Evolutionary conservation across 2,329 filamentous ascomycete genomes (phyloP).

Genomic region (Aspergillus pseudoviridinutans): DNA sequence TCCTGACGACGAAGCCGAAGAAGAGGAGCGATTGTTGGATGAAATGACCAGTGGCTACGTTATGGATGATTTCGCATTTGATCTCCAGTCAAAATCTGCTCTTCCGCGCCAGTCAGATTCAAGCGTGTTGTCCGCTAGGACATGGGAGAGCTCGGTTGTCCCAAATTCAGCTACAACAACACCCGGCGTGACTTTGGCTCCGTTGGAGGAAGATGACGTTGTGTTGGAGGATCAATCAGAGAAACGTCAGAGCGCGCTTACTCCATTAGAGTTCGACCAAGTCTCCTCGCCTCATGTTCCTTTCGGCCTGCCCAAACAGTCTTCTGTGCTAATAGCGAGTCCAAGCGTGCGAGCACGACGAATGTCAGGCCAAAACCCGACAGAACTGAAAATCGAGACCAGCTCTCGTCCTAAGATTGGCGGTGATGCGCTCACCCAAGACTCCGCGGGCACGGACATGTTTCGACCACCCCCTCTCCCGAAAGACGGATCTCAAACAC

Average conservation of each 20-base stretch:
- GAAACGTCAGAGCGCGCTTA: slow-evolving; percentile 27
- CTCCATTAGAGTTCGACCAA: slow-evolving; percentile 27
- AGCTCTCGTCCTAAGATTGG: slow-evolving; percentile 32
- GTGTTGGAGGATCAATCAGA: slow-evolving; percentile 35
- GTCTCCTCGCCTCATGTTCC: slow-evolving; percentile 35
- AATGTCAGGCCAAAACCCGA: slow-evolving; percentile 73
- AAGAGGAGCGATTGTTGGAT: slow-evolving; percentile 72
- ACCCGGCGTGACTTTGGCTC: slow-evolving; percentile 64
- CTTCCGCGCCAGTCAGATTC: slow-evolving; percentile 77
- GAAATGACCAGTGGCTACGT: slow-evolving; percentile 82
- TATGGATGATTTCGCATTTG: slow-evolving; percentile 78
- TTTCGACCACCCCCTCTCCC: slow-evolving; percentile 25
- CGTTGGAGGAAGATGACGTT: slow-evolving; percentile 62
- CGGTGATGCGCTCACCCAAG: slow-evolving; percentile 22
- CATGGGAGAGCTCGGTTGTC: slow-evolving; percentile 74
- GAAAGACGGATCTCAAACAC: slow-evolving; percentile 25
- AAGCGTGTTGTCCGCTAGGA: slow-evolving; percentile 70
- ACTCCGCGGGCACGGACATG: slow-evolving; percentile 20
- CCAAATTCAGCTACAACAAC: slow-evolving; percentile 70
- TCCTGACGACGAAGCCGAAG: slow-evolving; percentile 63
- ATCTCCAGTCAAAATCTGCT: slow-evolving; percentile 62
- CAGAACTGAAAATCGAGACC: slow-evolving; percentile 88
- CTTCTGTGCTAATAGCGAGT: slow-evolving; percentile 1
- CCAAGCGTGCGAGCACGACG: slow-evolving; percentile 68
- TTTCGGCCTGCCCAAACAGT: slow-evolving; percentile 1